These are phyloP conservation scores for Sechiopsis laciniata DNA, from an alignment of 306 rosid genomes.

Conservation along the genomic window DNA sequence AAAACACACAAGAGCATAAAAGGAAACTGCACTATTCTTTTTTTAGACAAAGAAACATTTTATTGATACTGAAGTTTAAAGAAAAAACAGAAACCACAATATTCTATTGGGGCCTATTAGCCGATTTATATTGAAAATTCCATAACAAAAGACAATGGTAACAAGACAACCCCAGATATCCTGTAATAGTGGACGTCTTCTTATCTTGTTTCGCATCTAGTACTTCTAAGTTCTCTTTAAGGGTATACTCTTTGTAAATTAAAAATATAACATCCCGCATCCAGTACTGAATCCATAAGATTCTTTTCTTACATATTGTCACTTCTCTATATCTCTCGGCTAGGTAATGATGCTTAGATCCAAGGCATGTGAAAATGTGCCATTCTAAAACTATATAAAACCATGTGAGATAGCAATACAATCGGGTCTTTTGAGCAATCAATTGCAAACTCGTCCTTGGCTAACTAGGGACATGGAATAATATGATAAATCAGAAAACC, in stretches of 20 bases:
- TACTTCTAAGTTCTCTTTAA: background rate
- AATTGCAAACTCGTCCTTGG: background rate
- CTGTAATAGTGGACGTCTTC: background rate
- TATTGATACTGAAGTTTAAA: too few relatives aligned
- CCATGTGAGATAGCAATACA: background rate
- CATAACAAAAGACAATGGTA: too few relatives aligned
- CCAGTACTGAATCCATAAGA: background rate
- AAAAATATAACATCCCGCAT: background rate
- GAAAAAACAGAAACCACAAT: too few relatives aligned
- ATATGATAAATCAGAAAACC: slow-evolving; percentile 22
- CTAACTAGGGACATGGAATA: slow-evolving; percentile 9
- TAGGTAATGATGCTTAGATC: background rate
- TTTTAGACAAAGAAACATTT: too few relatives aligned
- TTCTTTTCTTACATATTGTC: background rate
- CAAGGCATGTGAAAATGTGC: slow-evolving; percentile 1
- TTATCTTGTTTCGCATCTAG: background rate
- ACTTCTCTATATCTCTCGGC: too few relatives aligned
- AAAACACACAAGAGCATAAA: too few relatives aligned
- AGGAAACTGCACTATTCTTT: too few relatives aligned
- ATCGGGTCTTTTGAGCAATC: background rate
- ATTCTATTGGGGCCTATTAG: too few relatives aligned
- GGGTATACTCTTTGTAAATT: background rate
- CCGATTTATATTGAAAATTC: too few relatives aligned
- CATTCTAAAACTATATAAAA: background rate
- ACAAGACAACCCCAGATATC: too few relatives aligned